phyloP scores from a whole-genome alignment of 352 stramenopile species.

The Globisporangium iwayamae region DNA sequence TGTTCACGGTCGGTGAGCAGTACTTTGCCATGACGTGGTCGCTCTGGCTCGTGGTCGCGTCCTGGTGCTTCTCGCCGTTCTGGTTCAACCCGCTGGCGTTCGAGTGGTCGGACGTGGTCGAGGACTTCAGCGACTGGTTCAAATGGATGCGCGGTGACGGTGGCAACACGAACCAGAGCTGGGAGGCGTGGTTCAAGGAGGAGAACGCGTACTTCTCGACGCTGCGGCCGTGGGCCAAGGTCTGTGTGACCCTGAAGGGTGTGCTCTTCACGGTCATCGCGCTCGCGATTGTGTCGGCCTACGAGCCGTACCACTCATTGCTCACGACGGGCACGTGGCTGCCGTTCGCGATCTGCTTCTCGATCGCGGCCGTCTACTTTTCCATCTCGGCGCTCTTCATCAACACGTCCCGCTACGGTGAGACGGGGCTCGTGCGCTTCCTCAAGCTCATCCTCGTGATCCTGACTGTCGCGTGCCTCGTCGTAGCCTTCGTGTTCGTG shows the following conservation, averaged over 20 bases:
- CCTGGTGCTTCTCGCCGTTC: constrained; percentile 92
- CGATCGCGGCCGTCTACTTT: constrained; percentile 58
- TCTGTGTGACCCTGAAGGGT: constrained; percentile 88
- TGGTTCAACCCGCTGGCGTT: constrained; percentile 98
- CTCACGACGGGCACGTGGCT: constrained; percentile 50
- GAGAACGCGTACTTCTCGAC: constrained; percentile 93
- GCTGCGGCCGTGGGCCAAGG: constrained; percentile 87
- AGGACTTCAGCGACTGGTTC: constrained; percentile 90
- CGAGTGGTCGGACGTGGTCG: constrained; percentile 93
- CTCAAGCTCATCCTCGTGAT: constrained; percentile 77
- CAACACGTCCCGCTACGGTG: constrained; percentile 45
- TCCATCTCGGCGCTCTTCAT: constrained; percentile 62
- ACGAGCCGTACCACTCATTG: constrained; percentile 66
- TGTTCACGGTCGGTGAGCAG: constrained; percentile 93
- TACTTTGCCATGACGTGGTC: constrained; percentile 98
- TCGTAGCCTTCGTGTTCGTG: constrained; percentile 63
- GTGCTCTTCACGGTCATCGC: constrained; percentile 86
- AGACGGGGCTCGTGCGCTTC: constrained; percentile 65
- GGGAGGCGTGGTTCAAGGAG: constrained; percentile 95
- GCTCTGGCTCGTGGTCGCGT: constrained; percentile 91
- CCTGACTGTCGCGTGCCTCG: constrained; percentile 62
- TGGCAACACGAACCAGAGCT: constrained; percentile 92
- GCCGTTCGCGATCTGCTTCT: constrained; percentile 49
- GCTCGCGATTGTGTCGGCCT: constrained; percentile 78
- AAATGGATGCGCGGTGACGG: constrained; percentile 92